Evolutionary conservation across 2,329 filamentous ascomycete species (phyloP).

Genomic region (Lachnellula cervina): DNA sequence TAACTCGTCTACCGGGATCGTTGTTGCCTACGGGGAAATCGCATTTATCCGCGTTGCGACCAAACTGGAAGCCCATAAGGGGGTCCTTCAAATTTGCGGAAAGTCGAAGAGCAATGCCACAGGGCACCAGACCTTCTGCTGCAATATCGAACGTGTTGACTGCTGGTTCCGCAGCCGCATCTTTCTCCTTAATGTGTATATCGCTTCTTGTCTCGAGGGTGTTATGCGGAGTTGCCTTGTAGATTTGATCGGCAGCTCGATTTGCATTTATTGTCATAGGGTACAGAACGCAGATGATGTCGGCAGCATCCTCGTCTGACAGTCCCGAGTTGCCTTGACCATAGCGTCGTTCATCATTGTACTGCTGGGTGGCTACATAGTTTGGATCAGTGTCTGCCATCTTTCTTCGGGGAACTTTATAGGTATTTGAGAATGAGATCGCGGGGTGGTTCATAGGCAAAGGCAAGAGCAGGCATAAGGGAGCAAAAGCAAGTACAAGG

Average conservation of each 20-base stretch:
- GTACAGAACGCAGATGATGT: slow-evolving; percentile 85
- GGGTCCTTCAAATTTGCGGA: slow-evolving; percentile 68
- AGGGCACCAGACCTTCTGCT: slow-evolving; percentile 20
- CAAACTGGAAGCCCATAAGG: slow-evolving; percentile 75
- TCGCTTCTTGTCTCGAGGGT: slow-evolving; percentile 51
- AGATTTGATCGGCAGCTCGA: slow-evolving; percentile 53
- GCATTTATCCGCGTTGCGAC: slow-evolving; percentile 66
- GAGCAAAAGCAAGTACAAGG: slow-evolving; percentile 1
- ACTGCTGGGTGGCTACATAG: slow-evolving; percentile 65
- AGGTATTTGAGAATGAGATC: background rate
- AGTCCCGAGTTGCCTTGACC: slow-evolving; percentile 80
- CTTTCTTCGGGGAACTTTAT: background rate
- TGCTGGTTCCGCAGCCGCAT: slow-evolving; percentile 8
- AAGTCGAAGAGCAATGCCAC: slow-evolving; percentile 73
- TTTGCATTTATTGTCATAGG: slow-evolving; percentile 71
- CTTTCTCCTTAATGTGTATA: slow-evolving; percentile 21
- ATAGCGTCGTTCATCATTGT: slow-evolving; percentile 73
- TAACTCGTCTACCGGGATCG: slow-evolving; percentile 69
- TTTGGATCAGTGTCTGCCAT: slow-evolving; percentile 13
- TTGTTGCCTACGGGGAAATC: slow-evolving; percentile 66
- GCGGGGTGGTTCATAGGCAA: background rate
- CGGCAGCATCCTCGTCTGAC: slow-evolving; percentile 74
- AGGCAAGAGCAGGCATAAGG: background rate
- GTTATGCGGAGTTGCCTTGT: slow-evolving; percentile 49
- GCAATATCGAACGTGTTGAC: slow-evolving; percentile 17